Conservation (phyloP, 768 basidiomycete genomes). For the Coprinopsis cinerea region DNA sequence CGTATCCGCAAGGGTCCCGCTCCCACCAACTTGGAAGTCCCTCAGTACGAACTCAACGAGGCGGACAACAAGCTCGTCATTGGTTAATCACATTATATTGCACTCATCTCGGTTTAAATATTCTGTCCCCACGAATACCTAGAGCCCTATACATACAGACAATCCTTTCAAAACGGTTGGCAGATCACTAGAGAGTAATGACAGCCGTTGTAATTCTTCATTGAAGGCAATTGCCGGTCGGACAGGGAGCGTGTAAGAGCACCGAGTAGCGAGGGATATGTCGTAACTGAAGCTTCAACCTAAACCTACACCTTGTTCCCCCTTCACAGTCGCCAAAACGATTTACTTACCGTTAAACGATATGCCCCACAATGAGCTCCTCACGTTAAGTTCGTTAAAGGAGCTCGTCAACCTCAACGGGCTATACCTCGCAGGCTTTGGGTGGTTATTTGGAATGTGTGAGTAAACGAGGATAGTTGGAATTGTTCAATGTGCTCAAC, state of each 20-base stretch:
- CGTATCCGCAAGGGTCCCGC: conserved; percentile 96
- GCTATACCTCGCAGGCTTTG: conserved; percentile 50
- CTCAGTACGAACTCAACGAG: conserved; percentile 82
- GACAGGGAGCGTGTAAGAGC: background rate
- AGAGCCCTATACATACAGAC: background rate
- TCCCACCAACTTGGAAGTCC: conserved; percentile 96
- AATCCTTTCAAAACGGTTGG: background rate
- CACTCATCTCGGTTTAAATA: background rate
- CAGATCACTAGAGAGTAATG: too few relatives aligned
- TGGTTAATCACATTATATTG: conserved; percentile 46
- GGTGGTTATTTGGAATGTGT: conserved; percentile 70
- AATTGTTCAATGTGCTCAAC: background rate
- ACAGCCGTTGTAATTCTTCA: too few relatives aligned
- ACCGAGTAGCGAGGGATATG: conserved; percentile 1
- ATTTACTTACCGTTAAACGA: background rate
- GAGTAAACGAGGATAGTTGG: conserved; percentile 21
- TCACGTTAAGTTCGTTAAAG: conserved; percentile 29
- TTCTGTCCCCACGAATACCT: background rate
- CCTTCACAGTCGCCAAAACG: background rate
- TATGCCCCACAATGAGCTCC: background rate
- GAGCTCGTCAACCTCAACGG: conserved; percentile 32
- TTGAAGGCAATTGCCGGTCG: too few relatives aligned
- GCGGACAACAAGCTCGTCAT: conserved; percentile 81
- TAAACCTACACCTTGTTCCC: conserved; percentile 1
- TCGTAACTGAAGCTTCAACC: background rate